These are phyloP conservation scores for Phialemonium atrogriseum DNA, from an alignment of 2,329 filamentous ascomycete species.

Conservation along the genomic window DNA sequence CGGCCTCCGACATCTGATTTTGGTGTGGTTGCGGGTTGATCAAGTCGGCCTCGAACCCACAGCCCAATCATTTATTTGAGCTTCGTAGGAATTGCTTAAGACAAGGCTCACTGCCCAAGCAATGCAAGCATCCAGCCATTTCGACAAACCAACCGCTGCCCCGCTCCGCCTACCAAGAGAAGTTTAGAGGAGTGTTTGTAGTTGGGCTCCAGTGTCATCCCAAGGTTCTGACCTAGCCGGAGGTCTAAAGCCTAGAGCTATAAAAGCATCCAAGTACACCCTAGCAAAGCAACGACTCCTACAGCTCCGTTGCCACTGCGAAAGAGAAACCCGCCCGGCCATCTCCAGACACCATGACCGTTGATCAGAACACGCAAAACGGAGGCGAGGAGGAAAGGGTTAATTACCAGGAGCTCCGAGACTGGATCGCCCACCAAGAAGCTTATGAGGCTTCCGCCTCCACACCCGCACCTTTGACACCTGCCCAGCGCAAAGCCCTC, in stretches of 20 bases:
- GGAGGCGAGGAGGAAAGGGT: conserved; percentile 7
- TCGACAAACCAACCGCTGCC: no score
- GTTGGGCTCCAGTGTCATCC: not conserved
- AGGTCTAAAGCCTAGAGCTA: not conserved
- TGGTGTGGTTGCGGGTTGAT: no score
- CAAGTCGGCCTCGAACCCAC: no score
- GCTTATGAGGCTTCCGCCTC: conserved; percentile 20
- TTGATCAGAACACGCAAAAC: conserved; percentile 10
- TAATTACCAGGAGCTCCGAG: conserved; percentile 26
- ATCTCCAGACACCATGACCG: not conserved
- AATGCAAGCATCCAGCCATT: no score
- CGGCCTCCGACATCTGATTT: no score
- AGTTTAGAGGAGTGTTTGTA: not conserved
- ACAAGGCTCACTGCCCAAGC: no score
- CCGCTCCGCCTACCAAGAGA: not conserved
- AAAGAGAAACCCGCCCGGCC: not conserved
- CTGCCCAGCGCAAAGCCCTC: conserved; percentile 30
- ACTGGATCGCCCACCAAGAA: conserved; percentile 33
- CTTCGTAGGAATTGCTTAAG: no score
- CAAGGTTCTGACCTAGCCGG: not conserved
- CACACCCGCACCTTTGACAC: conserved; percentile 26
- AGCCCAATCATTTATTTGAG: no score
- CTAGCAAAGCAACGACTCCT: not conserved
- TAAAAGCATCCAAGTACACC: not conserved
- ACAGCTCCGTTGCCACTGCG: not conserved